Percentiles rank a stretch among this genome's conserved stretches.
phyloP scores from a whole-genome alignment of 2,329 filamentous ascomycete species.

The Phaeoacremonium minimum region DNA sequence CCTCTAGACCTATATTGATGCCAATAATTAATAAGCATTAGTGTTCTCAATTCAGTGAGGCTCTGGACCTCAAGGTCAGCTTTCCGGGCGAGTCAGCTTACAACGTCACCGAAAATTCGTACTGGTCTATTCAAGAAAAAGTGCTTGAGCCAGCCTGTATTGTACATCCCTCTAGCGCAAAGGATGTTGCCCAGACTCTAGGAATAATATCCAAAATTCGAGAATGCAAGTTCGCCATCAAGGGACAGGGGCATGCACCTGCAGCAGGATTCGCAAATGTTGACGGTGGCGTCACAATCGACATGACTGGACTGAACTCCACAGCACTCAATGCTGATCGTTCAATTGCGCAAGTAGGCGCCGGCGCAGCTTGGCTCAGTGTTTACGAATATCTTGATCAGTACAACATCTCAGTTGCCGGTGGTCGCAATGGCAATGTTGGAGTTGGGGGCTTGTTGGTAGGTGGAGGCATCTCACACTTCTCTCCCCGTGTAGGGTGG shows the following conservation, averaged over 20 bases:
- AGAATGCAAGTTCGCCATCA: constrained; percentile 2
- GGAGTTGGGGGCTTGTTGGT: constrained; percentile 5
- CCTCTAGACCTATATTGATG: too few species aligned
- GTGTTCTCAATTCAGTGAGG: too few species aligned
- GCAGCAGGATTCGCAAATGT: constrained; percentile 4
- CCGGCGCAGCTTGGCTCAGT: constrained; percentile 2
- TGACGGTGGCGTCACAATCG: constrained; percentile 4
- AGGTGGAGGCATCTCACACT: constrained; percentile 6
- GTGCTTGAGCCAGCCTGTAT: constrained; percentile 1
- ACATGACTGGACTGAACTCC: constrained; percentile 2
- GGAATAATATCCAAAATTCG: constrained; percentile 1
- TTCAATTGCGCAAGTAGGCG: constrained; percentile 1
- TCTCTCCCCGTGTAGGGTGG: constrained; percentile 4
- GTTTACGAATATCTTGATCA: constrained; percentile 1
- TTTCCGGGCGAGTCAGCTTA: too few species aligned
- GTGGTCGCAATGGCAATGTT: constrained; percentile 4
- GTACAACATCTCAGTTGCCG: constrained; percentile 3
- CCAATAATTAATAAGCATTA: too few species aligned
- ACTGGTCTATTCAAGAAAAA: constrained; percentile 3
- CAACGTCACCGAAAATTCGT: constrained; percentile 1
- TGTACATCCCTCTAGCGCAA: constrained; percentile 1
- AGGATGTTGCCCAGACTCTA: constrained; percentile 1
- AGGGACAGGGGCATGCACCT: constrained; percentile 3
- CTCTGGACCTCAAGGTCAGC: too few species aligned
- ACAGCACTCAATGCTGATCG: constrained; percentile 1